Base-by-base conservation (phyloP, 1,284 basidiomycete species). In the Ceratobasidium sp. region DNA sequence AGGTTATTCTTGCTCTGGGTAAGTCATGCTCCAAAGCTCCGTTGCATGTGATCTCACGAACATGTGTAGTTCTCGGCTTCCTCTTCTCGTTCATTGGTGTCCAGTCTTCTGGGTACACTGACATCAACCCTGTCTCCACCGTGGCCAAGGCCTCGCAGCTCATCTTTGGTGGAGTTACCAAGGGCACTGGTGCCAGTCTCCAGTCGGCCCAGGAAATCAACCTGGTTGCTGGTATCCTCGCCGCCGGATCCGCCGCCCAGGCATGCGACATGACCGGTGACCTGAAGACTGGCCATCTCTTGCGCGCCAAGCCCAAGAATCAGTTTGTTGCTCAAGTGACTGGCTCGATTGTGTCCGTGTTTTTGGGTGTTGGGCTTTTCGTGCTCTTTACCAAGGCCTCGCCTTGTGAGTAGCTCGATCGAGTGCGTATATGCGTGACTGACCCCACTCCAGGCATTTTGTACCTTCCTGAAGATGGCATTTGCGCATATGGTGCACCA, bases 251-350 rank as follows among this genome's bases (percentile, higher is more conserved):
- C 54, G 85, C 87, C 25, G 83, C 82, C 27, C 86, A 88, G 76
- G 81, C 86, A 25, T 78, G 83, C 57, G 89, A 91, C 76, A 90
- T 90, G 88, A 86, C 87, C 70, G 85, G 87, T 70, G 89, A 91
- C 74, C 78, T 90, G 73, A 89, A 90, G 80, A 88, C 89, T 7
- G 87, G 86, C 69, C 88, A 89, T 77, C 82, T 90, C 68, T 82
- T 90, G 13, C 81, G 87, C 52, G 86, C 88, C 31, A 87, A 86
- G 73, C 89, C 89, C 22, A 81, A 79, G 70, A 85, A 85, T 75
- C 87, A 90, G 79, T 90, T 90, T 77, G 80, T 85, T 73, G 86
- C 86, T 45, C 86, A 88, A 78, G 77, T 87, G 5, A 79, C 78
- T 68, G 86, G 86, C 52, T 79, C 86, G 29, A 77, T 86, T 68